A percentile compares a stretch with the other conserved stretches of the same genome.
Conservation (phyloP, 345 rosid species). For the Sapria himalayana region DNA sequence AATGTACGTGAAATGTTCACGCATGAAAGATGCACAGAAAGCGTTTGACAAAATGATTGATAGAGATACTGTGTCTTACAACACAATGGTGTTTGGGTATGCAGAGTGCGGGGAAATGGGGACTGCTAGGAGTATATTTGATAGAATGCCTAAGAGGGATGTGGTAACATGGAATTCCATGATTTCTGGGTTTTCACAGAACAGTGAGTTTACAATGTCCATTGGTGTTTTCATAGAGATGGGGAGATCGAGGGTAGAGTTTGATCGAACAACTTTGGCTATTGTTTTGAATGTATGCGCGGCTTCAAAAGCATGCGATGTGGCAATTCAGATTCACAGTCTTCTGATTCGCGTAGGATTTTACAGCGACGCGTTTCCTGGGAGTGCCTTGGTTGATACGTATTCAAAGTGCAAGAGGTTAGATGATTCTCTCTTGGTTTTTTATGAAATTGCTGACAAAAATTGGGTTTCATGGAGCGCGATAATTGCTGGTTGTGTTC, state of each 20-base stretch:
- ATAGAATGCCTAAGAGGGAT: conserved; percentile 45
- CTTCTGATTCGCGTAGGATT: conserved; percentile 28
- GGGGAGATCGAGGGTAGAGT: conserved; percentile 22
- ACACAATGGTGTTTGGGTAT: conserved; percentile 37
- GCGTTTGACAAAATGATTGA: conserved; percentile 48
- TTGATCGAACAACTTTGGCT: conserved; percentile 43
- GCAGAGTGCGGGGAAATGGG: conserved; percentile 31
- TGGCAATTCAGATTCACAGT: conserved; percentile 72
- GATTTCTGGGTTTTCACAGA: conserved; percentile 51
- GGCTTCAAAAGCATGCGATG: conserved; percentile 14
- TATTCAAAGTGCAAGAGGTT: conserved; percentile 61
- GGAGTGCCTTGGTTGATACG: conserved; percentile 76
- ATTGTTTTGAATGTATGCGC: conserved; percentile 43
- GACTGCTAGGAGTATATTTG: conserved; percentile 25
- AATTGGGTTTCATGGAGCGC: conserved; percentile 84
- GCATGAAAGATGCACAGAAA: conserved; percentile 23
- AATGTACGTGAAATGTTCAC: conserved; percentile 26
- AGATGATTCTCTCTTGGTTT: conserved; percentile 31
- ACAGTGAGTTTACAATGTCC: conserved; percentile 24
- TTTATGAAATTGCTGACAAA: conserved; percentile 35
- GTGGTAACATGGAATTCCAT: conserved; percentile 76
- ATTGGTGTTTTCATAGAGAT: conserved; percentile 34
- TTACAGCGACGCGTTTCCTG: conserved; percentile 40
- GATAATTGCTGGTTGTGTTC: conserved; percentile 60
- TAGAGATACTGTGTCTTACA: conserved; percentile 61